phyloP scores from a whole-genome alignment of 208 protist genomes.

The Trypanosoma scelopori region DNA sequence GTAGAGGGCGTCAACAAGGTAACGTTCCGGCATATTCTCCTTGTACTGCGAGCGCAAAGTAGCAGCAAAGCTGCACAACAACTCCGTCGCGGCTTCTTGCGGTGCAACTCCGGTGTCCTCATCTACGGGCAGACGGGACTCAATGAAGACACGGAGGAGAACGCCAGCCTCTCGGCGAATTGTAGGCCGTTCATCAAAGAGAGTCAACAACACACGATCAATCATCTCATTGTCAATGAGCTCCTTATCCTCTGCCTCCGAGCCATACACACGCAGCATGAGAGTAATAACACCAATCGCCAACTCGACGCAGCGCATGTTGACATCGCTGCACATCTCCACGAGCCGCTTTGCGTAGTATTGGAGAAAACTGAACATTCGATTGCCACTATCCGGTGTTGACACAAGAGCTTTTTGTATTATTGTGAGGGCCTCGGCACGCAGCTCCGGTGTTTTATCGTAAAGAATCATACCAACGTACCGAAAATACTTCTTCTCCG shows the following conservation, averaged over 20 bases:
- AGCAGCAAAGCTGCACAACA: conserved; percentile 72
- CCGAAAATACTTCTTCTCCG: conserved; percentile 88
- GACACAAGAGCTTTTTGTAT: conserved; percentile 65
- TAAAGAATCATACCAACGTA: conserved; percentile 90
- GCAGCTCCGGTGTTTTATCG: conserved; percentile 82
- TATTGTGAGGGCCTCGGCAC: conserved; percentile 72
- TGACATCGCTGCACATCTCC: conserved; percentile 84
- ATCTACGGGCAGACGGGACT: conserved; percentile 58
- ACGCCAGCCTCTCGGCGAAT: conserved; percentile 80
- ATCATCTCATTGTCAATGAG: conserved; percentile 78
- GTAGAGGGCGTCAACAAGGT: conserved; percentile 88
- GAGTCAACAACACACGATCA: conserved; percentile 68
- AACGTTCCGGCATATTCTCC: conserved; percentile 81
- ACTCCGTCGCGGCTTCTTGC: conserved; percentile 52
- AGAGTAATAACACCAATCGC: conserved; percentile 81
- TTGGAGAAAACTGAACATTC: conserved; percentile 83
- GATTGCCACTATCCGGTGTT: conserved; percentile 56
- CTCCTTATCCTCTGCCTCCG: conserved; percentile 58
- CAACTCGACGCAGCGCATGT: conserved; percentile 76
- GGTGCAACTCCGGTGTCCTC: conserved; percentile 57
- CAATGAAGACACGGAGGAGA: conserved; percentile 84
- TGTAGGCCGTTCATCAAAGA: conserved; percentile 89
- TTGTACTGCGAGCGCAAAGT: conserved; percentile 71
- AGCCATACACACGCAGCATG: conserved; percentile 66
- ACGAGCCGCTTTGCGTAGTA: conserved; percentile 82